Base-by-base conservation (phyloP, 306 rosid species). In the Myrica gale region DNA sequence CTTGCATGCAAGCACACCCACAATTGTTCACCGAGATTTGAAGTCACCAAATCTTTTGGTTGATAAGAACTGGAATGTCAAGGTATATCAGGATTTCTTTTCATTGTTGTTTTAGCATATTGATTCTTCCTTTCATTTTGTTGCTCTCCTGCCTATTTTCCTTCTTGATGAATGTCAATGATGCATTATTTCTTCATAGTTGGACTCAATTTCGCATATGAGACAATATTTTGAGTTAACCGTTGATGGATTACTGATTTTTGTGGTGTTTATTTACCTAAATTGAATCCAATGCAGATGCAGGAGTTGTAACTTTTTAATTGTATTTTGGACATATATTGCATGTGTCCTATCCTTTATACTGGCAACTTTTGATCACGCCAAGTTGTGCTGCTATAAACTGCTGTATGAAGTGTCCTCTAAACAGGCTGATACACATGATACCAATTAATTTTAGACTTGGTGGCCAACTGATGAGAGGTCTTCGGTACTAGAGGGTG, bases 21-120 rank as follows among this genome's bases (percentile, higher is more conserved):
- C 97, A 11, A 95, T 95, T 85, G 99, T 95, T 81, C 99, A 95
- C 86, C 90, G 98, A 73, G 99, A 95, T 89, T 84, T 95, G 80
- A 95, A 95, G 81, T 95, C 99, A 68, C 97, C 97, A 4, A 95
- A 95, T 87, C 97, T 95, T 71, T 87, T 95, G 88, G 99, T 95
- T 85, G 99, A 95, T 82, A 83, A 90, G 75, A 95, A 92, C 86
- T 95, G 99, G 99, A 95, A 92, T 79, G 97, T 95, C 72, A 95
- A 95, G 99, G 99, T 96, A 79, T 76, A 12, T 55, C 32, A 57
- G 69, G 69, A 76, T 77, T 81, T 50, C 48, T 72, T 67, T 72
- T 60, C 23, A 61, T 4, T 79, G 57, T 45, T 65, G 46, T 58
- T 68, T 78, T 78, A 57, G 37, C 74, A 19, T 44, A 70, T 5